These are phyloP conservation scores for Cytospora piceae DNA, from an alignment of 2,329 filamentous ascomycete species.

Conservation along the genomic window DNA sequence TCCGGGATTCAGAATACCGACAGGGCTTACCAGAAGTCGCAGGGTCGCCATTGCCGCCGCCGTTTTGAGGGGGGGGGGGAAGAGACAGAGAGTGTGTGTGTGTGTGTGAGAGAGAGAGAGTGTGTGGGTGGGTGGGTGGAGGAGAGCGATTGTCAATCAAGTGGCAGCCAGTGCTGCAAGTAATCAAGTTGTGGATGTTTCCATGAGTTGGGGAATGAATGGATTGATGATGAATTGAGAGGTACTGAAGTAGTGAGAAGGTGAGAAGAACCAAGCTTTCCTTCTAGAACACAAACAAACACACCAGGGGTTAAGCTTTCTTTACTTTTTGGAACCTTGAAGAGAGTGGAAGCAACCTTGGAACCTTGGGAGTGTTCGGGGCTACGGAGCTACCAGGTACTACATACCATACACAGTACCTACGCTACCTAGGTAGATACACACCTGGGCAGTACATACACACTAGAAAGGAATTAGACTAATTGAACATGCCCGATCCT, in stretches of 20 bases:
- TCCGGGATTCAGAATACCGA: not conserved
- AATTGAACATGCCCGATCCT: slow-evolving; percentile 15
- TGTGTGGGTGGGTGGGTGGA: not conserved
- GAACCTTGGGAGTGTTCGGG: not conserved
- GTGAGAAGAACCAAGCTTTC: slow-evolving; percentile 11
- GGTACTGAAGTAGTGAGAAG: not conserved
- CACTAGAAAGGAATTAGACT: no score
- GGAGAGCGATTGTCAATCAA: slow-evolving; percentile 2
- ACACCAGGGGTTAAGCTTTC: slow-evolving; percentile 22
- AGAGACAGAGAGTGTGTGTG: no score
- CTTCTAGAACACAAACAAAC: slow-evolving; percentile 9
- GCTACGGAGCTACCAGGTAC: not conserved
- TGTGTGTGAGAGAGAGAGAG: not conserved
- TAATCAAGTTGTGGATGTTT: slow-evolving; percentile 20
- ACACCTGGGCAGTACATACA: no score
- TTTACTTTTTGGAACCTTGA: slow-evolving; percentile 4
- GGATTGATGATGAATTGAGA: not conserved
- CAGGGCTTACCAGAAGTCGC: slow-evolving; percentile 30
- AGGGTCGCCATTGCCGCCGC: slow-evolving; percentile 30
- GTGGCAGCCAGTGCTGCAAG: slow-evolving; percentile 29
- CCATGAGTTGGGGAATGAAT: slow-evolving; percentile 22
- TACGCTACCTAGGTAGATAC: no score
- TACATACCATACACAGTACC: no score
- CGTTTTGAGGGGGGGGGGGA: slow-evolving; percentile 10
- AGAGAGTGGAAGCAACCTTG: not conserved